Conservation (phyloP, 106 monocot genomes). For the Dendrobium catenatum region DNA sequence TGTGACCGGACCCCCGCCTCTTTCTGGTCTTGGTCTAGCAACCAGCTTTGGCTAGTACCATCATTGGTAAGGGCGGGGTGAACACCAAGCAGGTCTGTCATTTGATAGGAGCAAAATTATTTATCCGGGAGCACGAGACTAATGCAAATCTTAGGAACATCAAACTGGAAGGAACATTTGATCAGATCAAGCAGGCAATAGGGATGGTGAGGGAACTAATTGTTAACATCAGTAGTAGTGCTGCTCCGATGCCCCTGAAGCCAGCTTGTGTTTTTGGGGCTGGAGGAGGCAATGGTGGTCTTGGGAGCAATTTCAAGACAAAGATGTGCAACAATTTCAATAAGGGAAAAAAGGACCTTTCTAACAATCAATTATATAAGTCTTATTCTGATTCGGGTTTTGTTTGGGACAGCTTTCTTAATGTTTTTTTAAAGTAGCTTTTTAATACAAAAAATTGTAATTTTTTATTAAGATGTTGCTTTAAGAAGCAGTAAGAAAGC, state of each 20-base stretch:
- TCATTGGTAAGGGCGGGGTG: constrained; percentile 72
- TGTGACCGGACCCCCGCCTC: neutral
- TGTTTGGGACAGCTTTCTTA: too few species aligned
- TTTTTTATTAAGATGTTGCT: too few species aligned
- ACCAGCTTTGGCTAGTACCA: constrained; percentile 52
- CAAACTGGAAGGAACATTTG: constrained; percentile 69
- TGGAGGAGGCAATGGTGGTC: neutral
- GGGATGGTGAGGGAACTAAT: constrained; percentile 65
- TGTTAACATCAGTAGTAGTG: constrained; percentile 28
- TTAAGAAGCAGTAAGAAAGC: too few species aligned
- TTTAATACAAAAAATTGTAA: too few species aligned
- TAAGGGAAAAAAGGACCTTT: constrained; percentile 56
- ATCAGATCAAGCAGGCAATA: constrained; percentile 66
- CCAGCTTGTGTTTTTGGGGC: neutral
- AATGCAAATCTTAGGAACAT: constrained; percentile 63
- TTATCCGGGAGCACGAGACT: constrained; percentile 64
- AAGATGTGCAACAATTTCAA: constrained; percentile 67
- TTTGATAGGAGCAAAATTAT: constrained; percentile 51
- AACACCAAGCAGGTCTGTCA: constrained; percentile 74
- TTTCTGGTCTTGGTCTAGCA: neutral
- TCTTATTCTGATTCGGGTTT: too few species aligned
- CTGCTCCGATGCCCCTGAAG: neutral
- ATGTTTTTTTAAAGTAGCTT: too few species aligned
- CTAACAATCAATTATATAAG: too few species aligned
- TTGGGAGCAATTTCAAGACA: constrained; percentile 46